Percentiles rank a stretch among this genome's conserved stretches.
Conservation (phyloP, 2,329 filamentous ascomycete genomes). For the Epichloe glyceriae region DNA sequence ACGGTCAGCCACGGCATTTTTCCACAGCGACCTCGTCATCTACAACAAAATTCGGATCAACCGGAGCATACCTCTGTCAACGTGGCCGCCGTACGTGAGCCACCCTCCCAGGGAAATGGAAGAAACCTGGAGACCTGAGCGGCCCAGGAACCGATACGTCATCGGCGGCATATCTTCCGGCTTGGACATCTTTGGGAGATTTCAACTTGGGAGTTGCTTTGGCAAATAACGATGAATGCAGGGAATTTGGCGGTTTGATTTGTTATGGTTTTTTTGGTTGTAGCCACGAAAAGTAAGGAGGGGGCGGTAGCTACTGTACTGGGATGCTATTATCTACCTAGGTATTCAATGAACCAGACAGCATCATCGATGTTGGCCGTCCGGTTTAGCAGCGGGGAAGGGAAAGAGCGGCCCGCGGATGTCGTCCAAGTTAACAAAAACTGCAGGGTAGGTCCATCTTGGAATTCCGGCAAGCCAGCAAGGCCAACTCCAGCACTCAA, state of each 20-base stretch:
- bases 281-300: too few relatives aligned
- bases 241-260: not conserved
- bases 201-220: not conserved
- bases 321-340: too few relatives aligned
- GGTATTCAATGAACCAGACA: too few relatives aligned
- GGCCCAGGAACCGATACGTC: constrained; percentile 60
- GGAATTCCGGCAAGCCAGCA: too few relatives aligned
- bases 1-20: not conserved
- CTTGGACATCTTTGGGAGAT: constrained; percentile 20
- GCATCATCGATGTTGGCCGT: too few relatives aligned
- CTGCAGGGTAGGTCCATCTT: too few relatives aligned
- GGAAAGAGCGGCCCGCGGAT: too few relatives aligned
- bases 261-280: too few relatives aligned
- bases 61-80: constrained; percentile 42
- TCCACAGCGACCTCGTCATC: not conserved
- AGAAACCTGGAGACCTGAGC: constrained; percentile 61
- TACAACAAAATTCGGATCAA: not conserved
- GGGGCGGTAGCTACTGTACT: too few relatives aligned
- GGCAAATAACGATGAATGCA: not conserved
- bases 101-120: constrained; percentile 58
- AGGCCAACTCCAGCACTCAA: too few relatives aligned
- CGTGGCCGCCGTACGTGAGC: constrained; percentile 65
- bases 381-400: too few relatives aligned
- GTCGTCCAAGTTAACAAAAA: too few relatives aligned
- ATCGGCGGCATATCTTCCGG: constrained; percentile 37